These are phyloP conservation scores for Pittosporum tobira DNA, from an alignment of 129 eudicot genomes.

Conservation along the genomic window DNA sequence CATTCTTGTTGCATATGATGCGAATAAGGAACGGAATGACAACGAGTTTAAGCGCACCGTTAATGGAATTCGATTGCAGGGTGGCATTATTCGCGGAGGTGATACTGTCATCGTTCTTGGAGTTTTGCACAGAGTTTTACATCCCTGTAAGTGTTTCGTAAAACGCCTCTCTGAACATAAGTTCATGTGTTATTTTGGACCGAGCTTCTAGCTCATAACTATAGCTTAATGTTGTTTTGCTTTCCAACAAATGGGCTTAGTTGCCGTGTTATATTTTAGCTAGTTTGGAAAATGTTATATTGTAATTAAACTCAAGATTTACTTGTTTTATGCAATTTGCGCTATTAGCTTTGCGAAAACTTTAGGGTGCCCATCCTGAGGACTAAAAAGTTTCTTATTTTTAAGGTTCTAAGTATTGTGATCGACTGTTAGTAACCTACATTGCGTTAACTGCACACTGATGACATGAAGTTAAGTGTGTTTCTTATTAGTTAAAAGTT, in stretches of 20 bases:
- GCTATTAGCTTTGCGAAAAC: background rate
- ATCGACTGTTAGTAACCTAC: background rate
- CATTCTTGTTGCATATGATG: slow-evolving; percentile 63
- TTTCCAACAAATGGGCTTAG: too few relatives aligned
- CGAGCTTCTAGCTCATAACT: too few relatives aligned
- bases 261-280: too few relatives aligned
- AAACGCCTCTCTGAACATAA: background rate
- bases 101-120: slow-evolving; percentile 58
- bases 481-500: too few relatives aligned
- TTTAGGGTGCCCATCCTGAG: too few relatives aligned
- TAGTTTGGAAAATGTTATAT: background rate
- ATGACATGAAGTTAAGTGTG: too few relatives aligned
- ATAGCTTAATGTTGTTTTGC: background rate
- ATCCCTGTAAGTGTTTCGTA: slow-evolving; percentile 51
- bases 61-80: slow-evolving; percentile 25
- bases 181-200: background rate
- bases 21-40: slow-evolving; percentile 43
- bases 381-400: too few relatives aligned
- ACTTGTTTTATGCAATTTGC: background rate
- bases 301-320: background rate
- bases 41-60: slow-evolving; percentile 37
- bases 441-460: background rate
- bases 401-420: too few relatives aligned
- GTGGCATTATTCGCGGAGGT: slow-evolving; percentile 46
- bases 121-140: slow-evolving; percentile 45